Evolutionary conservation across 2,329 filamentous ascomycete species (phyloP).

Genomic region (Beauveria sp.): DNA sequence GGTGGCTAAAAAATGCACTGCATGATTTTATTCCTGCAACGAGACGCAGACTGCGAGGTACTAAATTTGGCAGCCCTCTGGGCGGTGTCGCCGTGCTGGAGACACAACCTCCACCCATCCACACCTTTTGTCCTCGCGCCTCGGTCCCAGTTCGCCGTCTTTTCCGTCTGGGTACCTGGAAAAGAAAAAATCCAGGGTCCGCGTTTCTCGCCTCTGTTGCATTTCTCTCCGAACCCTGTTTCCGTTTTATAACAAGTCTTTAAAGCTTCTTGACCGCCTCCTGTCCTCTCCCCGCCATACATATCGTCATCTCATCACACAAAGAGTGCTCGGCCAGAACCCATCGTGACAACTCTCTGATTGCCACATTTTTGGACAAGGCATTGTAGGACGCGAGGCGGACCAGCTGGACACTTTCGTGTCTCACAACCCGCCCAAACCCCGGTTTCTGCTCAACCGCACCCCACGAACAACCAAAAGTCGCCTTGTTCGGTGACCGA

Average conservation of each 20-base stretch:
- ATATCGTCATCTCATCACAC: background rate
- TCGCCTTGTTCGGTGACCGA: background rate
- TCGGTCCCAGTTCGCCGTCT: too few relatives aligned
- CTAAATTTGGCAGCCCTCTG: background rate
- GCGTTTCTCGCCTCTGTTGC: too few relatives aligned
- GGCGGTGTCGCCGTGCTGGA: background rate
- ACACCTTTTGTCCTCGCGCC: background rate
- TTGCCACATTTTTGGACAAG: background rate
- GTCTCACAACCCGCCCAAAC: background rate
- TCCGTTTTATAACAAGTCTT: too few relatives aligned
- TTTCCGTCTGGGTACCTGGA: too few relatives aligned
- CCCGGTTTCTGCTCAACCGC: constrained; percentile 10
- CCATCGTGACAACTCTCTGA: background rate
- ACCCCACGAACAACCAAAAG: background rate
- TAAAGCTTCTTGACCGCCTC: too few relatives aligned
- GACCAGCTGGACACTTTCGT: constrained; percentile 3
- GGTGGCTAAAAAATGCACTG: background rate
- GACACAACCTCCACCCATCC: background rate
- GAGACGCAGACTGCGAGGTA: too few relatives aligned
- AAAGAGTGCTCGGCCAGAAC: background rate
- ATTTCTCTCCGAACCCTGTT: too few relatives aligned
- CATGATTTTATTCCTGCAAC: background rate
- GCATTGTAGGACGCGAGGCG: background rate
- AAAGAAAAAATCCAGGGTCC: too few relatives aligned
- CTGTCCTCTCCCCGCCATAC: too few relatives aligned